Evolutionary conservation across 2,329 filamentous ascomycete genomes (phyloP).

Genomic region (Botrytis pseudocinerea): DNA sequence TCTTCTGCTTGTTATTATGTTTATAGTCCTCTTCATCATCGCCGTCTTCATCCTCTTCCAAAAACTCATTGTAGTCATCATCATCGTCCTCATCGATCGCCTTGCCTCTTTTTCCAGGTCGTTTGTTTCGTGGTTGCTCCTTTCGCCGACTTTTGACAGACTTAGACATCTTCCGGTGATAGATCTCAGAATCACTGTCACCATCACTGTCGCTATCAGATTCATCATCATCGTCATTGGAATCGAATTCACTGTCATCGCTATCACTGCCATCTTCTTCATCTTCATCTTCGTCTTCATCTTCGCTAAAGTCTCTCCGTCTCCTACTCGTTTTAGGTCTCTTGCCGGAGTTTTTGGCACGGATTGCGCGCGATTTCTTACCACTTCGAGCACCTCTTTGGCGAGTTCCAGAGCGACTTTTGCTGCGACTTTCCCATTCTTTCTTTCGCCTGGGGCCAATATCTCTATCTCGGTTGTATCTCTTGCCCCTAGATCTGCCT

Average conservation of each 20-base stretch:
- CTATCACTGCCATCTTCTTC: constrained; percentile 8
- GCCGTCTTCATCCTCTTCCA: background rate
- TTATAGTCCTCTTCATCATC: background rate
- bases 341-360: background rate
- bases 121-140: background rate
- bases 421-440: background rate
- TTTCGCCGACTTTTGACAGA: background rate
- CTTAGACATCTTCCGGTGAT: background rate
- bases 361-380: background rate
- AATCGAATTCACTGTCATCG: background rate
- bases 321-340: background rate
- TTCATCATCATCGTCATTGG: background rate
- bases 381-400: background rate
- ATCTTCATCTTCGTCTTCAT: background rate
- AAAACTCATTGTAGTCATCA: background rate
- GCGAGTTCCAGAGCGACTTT: background rate
- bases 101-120: background rate
- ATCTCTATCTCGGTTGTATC: background rate
- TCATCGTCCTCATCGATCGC: background rate
- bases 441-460: background rate
- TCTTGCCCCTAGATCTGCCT: background rate
- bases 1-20: background rate
- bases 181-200: background rate
- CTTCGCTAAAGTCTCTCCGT: background rate
- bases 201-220: background rate